Evolutionary conservation across 228 moss, liverwort and hornwort species (phyloP).

Genomic region (Sphagnum magellanicum): DNA sequence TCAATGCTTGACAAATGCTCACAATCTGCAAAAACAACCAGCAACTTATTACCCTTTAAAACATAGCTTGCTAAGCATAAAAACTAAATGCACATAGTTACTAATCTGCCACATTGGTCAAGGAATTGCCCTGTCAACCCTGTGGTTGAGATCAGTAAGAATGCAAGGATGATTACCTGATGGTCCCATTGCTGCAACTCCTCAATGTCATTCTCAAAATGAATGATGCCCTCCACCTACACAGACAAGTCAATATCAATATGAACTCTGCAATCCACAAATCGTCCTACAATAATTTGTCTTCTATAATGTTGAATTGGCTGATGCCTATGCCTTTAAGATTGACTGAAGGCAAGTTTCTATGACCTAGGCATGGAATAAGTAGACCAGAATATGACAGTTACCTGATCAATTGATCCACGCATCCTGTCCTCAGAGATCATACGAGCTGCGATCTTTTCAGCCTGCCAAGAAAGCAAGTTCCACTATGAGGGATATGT

Average conservation of each 20-base stretch:
- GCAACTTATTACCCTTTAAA: neutral
- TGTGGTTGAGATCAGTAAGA: neutral
- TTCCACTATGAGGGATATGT: neutral
- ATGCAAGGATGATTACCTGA: constrained; percentile 43
- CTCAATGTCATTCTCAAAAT: constrained; percentile 99
- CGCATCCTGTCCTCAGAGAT: constrained; percentile 99
- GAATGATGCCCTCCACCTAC: constrained; percentile 94
- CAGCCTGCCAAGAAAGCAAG: constrained; percentile 42
- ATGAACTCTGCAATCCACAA: no score
- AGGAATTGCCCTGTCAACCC: no score
- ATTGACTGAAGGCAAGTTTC: no score
- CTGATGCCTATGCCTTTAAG: no score
- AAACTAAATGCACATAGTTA: neutral
- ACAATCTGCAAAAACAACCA: constrained; percentile 65
- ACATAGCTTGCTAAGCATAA: neutral
- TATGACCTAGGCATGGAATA: no score
- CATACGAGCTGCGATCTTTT: constrained; percentile 98
- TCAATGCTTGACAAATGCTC: constrained; percentile 95
- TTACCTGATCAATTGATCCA: constrained; percentile 98
- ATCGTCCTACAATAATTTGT: no score
- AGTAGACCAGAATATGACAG: no score
- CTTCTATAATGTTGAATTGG: no score
- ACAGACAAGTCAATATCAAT: neutral
- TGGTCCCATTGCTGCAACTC: constrained; percentile 99
- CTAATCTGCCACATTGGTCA: no score